Base-by-base conservation (phyloP, 306 rosid genomes). In the Boehmeria nivea region DNA sequence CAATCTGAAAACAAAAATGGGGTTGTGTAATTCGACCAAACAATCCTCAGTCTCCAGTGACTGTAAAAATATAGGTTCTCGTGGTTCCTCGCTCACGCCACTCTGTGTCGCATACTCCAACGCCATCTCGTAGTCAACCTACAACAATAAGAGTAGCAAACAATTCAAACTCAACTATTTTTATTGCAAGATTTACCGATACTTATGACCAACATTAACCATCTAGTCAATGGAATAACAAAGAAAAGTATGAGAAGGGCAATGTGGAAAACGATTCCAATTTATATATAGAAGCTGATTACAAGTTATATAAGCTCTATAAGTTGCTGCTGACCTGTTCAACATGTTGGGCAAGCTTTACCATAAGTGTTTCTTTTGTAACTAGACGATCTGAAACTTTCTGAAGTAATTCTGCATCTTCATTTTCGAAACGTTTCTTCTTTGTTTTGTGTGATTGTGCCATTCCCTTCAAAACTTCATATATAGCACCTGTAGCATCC, bases 71-170 rank as follows among this genome's bases (percentile, higher is more conserved):
- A 84, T 62, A 20, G 74, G 48, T 75, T 87, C 87, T 76, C 79
- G 76, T 57, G 98, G 89, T 59, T 91, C 96, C 66, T 85, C 98
- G 60, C 87, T 91, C 59, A 83, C 98, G 64, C 94, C 93, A 69
- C 94, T 80, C 43, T 87, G 90, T 44, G 98, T 78, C 13, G 98
- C 98, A 66, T 82, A 91, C 65, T 91, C 98, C 75, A 87, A 51
- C 16, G 94, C 93, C 98, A 91, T 91, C 66, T 91, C 98, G 48
- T 81, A 85, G 81, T 91, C 98, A 61, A 87, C 96, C 98, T 91
- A 87, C 69, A 54, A 57, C 47, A 28, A 50, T 10, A 31, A 31
- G 9, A 31, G 5, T 31, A 31, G 20, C 50, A n/a, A 44, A 1
- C 2, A 43, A 48, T 48, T 10, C 53, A 48, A 20, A 21, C 53